These are phyloP conservation scores for Thoreauomyces humboldtii DNA, from an alignment of 192 early-diverging fungal species.

Conservation along the genomic window DNA sequence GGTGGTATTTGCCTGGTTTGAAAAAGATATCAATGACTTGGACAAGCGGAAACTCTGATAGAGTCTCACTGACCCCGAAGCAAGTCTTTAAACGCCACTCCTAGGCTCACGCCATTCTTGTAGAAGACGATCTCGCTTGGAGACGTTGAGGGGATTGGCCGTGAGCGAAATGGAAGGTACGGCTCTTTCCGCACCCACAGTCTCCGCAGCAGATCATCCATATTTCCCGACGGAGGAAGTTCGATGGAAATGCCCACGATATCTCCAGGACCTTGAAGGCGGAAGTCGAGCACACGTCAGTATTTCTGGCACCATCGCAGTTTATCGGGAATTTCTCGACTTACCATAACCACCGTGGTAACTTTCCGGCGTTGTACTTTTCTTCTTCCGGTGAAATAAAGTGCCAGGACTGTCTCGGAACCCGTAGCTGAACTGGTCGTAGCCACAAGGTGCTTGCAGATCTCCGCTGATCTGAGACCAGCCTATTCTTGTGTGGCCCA, in stretches of 20 bases:
- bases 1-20: constrained; percentile 67
- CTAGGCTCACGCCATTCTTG: constrained; percentile 63
- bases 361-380: neutral
- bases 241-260: constrained; percentile 37
- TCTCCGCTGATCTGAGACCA: constrained; percentile 78
- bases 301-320: no score
- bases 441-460: constrained; percentile 73
- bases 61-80: constrained; percentile 44
- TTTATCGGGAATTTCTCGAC: no score
- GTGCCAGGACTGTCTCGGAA: constrained; percentile 66
- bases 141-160: constrained; percentile 28
- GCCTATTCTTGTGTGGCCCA: constrained; percentile 61
- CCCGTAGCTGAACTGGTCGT: constrained; percentile 70
- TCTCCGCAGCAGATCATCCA: constrained; percentile 34
- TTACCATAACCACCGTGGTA: constrained; percentile 42
- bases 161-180: constrained; percentile 36
- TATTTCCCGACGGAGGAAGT: constrained; percentile 18
- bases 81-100: constrained; percentile 63
- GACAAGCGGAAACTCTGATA: constrained; percentile 5
- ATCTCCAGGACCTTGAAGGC: constrained; percentile 35
- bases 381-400: constrained; percentile 55
- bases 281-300: no score
- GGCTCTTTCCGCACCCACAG: constrained; percentile 25
- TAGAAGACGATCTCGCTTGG: constrained; percentile 66
- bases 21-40: neutral